Percentiles rank a stretch among this genome's conserved stretches.
Evolutionary conservation across 2,329 filamentous ascomycete species (phyloP).

Genomic region (Aspergillus bombycis): DNA sequence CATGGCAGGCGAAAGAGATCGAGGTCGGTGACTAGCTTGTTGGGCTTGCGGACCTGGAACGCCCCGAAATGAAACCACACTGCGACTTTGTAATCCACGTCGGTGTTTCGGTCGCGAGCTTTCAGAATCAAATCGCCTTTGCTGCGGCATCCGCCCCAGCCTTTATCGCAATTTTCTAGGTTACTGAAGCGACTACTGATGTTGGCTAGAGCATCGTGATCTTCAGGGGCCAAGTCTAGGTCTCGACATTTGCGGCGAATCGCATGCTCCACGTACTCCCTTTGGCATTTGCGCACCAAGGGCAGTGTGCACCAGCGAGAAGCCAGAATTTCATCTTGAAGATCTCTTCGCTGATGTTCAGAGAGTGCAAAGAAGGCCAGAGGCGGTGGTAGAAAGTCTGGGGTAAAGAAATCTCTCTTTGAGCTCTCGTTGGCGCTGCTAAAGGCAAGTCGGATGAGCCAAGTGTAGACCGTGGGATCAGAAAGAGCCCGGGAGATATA

Average conservation of each 20-base stretch:
- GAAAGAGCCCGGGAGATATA: conserved; percentile 46
- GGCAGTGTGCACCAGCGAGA: conserved; percentile 47
- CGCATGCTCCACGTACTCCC: conserved; percentile 40
- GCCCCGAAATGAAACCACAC: conserved; percentile 45
- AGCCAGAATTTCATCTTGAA: conserved; percentile 42
- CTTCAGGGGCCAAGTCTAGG: conserved; percentile 31
- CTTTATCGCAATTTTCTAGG: conserved; percentile 26
- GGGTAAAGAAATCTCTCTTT: conserved; percentile 36
- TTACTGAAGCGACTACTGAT: conserved; percentile 30
- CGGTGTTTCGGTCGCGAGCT: conserved; percentile 18
- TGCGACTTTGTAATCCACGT: conserved; percentile 32
- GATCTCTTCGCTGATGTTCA: conserved; percentile 28
- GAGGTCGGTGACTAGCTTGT: conserved; percentile 31
- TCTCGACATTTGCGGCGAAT: conserved; percentile 33
- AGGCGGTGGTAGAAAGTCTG: conserved; percentile 43
- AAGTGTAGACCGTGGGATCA: conserved; percentile 44
- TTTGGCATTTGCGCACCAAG: conserved; percentile 44
- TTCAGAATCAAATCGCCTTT: conserved; percentile 37
- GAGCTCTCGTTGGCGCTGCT: conserved; percentile 41
- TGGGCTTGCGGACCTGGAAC: conserved; percentile 35
- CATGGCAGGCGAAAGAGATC: conserved; percentile 41
- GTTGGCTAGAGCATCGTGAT: conserved; percentile 26
- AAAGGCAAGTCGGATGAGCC: conserved; percentile 48
- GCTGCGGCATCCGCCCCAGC: conserved; percentile 27
- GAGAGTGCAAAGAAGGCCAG: conserved; percentile 38